phyloP scores from a whole-genome alignment of 768 basidiomycete species.

The Tylopilus balloui region DNA sequence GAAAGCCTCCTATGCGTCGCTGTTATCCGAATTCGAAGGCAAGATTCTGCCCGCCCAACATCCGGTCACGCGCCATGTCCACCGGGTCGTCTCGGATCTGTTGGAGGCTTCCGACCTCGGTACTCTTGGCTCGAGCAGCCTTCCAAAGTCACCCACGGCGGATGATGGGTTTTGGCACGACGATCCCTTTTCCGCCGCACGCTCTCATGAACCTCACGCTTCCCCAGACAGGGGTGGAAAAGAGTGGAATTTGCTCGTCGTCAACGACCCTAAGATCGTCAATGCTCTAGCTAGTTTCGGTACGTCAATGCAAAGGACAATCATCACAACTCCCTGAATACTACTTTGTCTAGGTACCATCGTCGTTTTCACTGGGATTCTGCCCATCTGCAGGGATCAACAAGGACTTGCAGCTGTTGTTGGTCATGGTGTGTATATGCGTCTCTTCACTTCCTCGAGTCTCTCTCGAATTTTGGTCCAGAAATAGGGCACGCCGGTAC shows the following conservation, averaged over 20 bases:
- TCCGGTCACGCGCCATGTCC: constrained; percentile 62
- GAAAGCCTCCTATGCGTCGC: constrained; percentile 36
- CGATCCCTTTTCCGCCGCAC: constrained; percentile 16
- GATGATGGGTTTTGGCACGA: constrained; percentile 23
- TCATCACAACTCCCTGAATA: not conserved
- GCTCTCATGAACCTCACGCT: not conserved
- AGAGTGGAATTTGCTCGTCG: constrained; percentile 72
- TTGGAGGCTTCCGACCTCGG: constrained; percentile 73
- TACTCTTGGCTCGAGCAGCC: constrained; percentile 32
- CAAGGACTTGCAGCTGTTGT: constrained; percentile 81
- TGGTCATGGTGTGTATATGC: constrained; percentile 58
- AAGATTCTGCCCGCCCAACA: constrained; percentile 64
- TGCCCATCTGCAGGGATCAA: constrained; percentile 73
- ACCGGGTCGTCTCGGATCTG: constrained; percentile 61
- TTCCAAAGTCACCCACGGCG: not conserved
- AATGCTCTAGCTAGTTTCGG: constrained; percentile 81
- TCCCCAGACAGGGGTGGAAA: constrained; percentile 21
- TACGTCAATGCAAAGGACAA: constrained; percentile 15
- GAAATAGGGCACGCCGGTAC: constrained; percentile 79
- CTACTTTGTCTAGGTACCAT: constrained; percentile 50
- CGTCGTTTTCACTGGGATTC: constrained; percentile 85
- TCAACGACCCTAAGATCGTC: constrained; percentile 61
- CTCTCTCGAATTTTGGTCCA: constrained; percentile 25
- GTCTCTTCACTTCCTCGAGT: not conserved
- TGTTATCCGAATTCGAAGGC: constrained; percentile 48